Evolutionary conservation across 257 asterid species (phyloP).

Genomic region (Solanum chmielewskii): DNA sequence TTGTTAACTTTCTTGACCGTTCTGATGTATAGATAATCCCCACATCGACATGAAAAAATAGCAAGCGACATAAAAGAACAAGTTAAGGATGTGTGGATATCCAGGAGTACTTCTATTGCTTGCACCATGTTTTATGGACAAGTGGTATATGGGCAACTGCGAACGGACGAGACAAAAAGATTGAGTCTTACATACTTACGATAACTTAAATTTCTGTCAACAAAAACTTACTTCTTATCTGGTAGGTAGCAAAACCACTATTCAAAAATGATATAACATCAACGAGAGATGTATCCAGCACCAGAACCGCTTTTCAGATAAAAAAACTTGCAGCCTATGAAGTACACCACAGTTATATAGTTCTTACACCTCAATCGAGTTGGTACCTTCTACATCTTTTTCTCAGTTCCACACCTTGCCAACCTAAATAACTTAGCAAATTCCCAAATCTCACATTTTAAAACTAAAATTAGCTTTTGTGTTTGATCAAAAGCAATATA

Average conservation of each 20-base stretch:
- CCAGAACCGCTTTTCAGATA: background rate
- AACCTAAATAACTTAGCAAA: background rate
- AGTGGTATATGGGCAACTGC: background rate
- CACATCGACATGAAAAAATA: background rate
- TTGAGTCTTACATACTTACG: background rate
- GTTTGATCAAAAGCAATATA: background rate
- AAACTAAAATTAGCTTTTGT: background rate
- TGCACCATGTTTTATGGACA: background rate
- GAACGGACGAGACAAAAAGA: background rate
- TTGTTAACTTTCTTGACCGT: background rate
- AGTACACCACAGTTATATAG: background rate
- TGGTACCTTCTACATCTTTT: background rate
- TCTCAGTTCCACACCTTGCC: background rate
- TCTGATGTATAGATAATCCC: background rate
- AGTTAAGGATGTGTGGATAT: background rate
- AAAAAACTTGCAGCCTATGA: background rate
- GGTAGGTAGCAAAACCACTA: background rate
- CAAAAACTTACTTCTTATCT: background rate
- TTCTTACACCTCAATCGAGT: background rate
- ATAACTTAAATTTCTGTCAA: background rate
- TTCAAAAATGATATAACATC: background rate
- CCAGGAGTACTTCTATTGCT: background rate
- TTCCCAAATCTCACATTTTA: background rate
- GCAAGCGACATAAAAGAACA: background rate
- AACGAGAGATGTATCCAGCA: background rate